Evolutionary conservation across 2,329 filamentous ascomycete species (phyloP), one percentile per base, ranked within the genome.

Genomic region (Penicillium nordicum): DNA sequence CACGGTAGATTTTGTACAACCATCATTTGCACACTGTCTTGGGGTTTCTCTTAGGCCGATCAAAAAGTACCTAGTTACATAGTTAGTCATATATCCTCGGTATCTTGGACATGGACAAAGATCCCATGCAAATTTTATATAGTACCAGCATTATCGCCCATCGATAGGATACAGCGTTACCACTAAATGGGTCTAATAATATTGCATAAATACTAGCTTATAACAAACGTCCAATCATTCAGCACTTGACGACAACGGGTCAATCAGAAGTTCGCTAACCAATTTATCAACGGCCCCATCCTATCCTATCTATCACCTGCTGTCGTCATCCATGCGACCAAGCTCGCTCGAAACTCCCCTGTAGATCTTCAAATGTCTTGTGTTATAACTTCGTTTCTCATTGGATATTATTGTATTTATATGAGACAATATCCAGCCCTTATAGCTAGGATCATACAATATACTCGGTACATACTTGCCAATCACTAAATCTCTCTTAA

Each of bases 271-370:
- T 21, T n/a, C 14, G 4, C 50, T 37, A 46, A 29, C 32, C 25
- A 18, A 46, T 57, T 53, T 32, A 48, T 49, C 29, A 50, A 50
- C 38, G 49, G 59, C 49, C 55, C 53, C 57, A 50, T 59, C 46
- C 34, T 55, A 50, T 59, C 43, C 34, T 61, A 56, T 59, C 48
- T 53, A 59, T 57, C 48, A 27, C 27, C 30, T 48, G 47, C 18
- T 57, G 58, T 58, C 59, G 62, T 64, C 62, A 63, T 63, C 51
- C 12, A 40, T 55, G 27, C 23, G 38, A 46, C 44, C n/a, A 54
- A 60, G 41, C 41, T 60, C 30, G 44, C 41, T 58, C 30, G 47
- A 57, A 30, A 41, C 23, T 43, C 60, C 53, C 60, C 58, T 61
- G 58, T 61, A 57, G 52, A 61, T 44, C 54, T 44, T 46, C 37